Percentiles rank a stretch among this genome's conserved stretches.
These are phyloP conservation scores for Kandelia obovata DNA, from an alignment of 345 rosid species.

Conservation along the genomic window DNA sequence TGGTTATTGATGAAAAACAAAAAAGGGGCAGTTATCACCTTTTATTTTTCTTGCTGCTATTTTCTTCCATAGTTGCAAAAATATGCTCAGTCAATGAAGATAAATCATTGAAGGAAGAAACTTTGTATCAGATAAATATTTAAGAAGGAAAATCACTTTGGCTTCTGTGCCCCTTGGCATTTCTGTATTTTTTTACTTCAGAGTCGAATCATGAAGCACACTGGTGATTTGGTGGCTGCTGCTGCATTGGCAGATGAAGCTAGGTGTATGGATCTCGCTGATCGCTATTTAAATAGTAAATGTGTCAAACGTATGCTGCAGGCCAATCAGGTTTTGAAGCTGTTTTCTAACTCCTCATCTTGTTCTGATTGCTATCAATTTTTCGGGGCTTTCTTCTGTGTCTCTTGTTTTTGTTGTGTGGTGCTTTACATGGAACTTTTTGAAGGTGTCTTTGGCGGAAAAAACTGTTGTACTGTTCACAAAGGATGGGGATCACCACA, in stretches of 20 bases:
- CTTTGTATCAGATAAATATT: too few relatives aligned
- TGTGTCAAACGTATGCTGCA: slow-evolving; percentile 96
- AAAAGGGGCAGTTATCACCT: neutral
- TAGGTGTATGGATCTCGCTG: slow-evolving; percentile 98
- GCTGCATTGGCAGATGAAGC: slow-evolving; percentile 99
- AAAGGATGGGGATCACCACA: slow-evolving; percentile 96
- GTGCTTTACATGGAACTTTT: slow-evolving; percentile 19
- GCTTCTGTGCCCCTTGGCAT: neutral
- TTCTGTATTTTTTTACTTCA: slow-evolving; percentile 33
- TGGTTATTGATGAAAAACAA: neutral
- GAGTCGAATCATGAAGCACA: slow-evolving; percentile 98
- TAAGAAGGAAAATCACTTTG: neutral
- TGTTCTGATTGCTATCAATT: neutral
- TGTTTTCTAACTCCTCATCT: slow-evolving; percentile 1
- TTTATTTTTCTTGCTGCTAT: neutral
- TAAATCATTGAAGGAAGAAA: neutral
- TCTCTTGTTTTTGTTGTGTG: slow-evolving; percentile 8
- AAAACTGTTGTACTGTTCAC: slow-evolving; percentile 93
- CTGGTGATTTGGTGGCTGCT: slow-evolving; percentile 85
- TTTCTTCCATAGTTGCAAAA: neutral
- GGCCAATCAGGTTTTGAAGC: slow-evolving; percentile 84
- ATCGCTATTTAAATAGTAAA: slow-evolving; percentile 89
- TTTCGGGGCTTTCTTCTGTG: slow-evolving; percentile 7
- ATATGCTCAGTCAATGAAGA: neutral
- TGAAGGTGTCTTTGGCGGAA: slow-evolving; percentile 85